Evolutionary conservation across 805 yeast species (phyloP), one percentile per base, ranked within the genome.

Genomic region (Wickerhamomyces strasburgensis): DNA sequence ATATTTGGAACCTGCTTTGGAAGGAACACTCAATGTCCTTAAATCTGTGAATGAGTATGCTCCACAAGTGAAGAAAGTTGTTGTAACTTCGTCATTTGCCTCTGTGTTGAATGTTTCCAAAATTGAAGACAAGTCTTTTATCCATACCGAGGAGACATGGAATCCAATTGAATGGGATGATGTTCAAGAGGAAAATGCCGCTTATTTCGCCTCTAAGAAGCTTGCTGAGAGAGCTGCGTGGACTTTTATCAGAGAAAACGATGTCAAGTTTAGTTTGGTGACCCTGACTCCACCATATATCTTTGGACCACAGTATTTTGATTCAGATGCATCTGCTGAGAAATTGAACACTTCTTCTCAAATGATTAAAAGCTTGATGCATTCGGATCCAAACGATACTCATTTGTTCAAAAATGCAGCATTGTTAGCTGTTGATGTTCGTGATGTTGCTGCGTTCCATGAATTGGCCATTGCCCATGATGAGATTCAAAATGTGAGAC

Each of bases 221-320:
- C 68, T 71, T 42, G 81, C 82, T 13, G 84, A 79, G 54, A 58
- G 58, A 34, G 71, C 73, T 1, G 81, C 80, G 6, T 78, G 86
- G 84, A 68, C 71, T 21, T 58, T 71, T 31, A 39, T 62, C 18
- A 50, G 62, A 31, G 50, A 54, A 11, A 51, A 60, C 23, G 53
- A 58, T 27, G 47, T 53, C 38, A 52, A 56, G 37, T 67, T 74
- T 50, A 57, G 58, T 19, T 47, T 75, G 35, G 56, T 64, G 33
- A 62, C 72, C 5, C 62, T 76, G 17, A 69, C 68, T 42, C 81
- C 82, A 4, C 67, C 69, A 10, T 70, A 62, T 52, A 77, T 75
- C 2, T 72, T 71, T 45, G 83, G 82, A 5, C 80, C 81, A 9
- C 76, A 75, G 48, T 67, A 65, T 10, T 70, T 71, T 33, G 68